phyloP scores from a whole-genome alignment of 73 alveolate genomes.

The Tetrahymena thermophila region DNA sequence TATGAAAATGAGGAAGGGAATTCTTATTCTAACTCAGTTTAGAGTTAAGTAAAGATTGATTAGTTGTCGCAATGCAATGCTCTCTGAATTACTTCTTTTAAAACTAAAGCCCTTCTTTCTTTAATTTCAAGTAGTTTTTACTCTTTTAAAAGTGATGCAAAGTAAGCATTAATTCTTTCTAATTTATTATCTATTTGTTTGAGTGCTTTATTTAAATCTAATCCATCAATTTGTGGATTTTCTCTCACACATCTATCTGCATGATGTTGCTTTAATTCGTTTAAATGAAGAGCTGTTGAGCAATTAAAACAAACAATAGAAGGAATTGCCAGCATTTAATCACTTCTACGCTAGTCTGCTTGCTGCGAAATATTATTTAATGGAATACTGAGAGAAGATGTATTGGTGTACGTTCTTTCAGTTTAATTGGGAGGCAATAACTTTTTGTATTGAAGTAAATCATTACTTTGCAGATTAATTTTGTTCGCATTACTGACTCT shows the following conservation, averaged over 20 bases:
- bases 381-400: not conserved
- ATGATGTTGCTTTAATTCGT: not conserved
- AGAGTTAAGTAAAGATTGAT: not conserved
- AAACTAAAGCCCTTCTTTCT: not conserved
- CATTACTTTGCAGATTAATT: not conserved
- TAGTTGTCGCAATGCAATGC: not conserved
- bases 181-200: not conserved
- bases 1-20: not conserved
- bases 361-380: not conserved
- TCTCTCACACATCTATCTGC: not conserved
- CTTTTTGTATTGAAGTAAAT: not conserved
- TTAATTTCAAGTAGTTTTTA: not conserved
- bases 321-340: not conserved
- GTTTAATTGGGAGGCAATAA: not conserved
- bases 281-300: not conserved
- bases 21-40: not conserved
- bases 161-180: not conserved
- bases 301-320: not conserved
- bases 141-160: not conserved
- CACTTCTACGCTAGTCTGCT: not conserved
- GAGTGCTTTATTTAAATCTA: not conserved
- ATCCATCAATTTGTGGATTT: not conserved
- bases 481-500: not conserved
- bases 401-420: not conserved
- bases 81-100: not conserved